phyloP scores from a whole-genome alignment of 169 alveolate genomes.

The Cyclospora cayetanensis region DNA sequence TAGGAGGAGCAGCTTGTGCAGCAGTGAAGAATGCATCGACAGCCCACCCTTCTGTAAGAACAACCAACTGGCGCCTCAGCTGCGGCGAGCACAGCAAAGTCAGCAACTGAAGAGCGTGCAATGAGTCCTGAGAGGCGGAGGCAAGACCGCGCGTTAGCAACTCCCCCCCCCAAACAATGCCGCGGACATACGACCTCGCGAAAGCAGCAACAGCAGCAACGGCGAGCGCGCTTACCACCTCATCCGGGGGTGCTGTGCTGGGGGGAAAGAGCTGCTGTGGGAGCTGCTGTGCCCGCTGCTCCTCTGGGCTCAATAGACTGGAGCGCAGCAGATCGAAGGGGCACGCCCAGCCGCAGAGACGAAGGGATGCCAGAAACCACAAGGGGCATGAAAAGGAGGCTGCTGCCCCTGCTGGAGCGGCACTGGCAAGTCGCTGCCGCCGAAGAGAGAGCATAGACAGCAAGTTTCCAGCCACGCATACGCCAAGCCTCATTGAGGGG shows the following conservation, averaged over 20 bases:
- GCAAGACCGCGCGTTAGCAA: too few relatives aligned
- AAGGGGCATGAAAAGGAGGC: background rate
- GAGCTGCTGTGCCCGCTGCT: slow-evolving; percentile 8
- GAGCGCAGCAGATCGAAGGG: background rate
- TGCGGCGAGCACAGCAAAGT: background rate
- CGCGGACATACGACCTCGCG: too few relatives aligned
- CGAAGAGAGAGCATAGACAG: background rate
- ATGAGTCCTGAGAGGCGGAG: too few relatives aligned
- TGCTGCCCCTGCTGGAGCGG: background rate
- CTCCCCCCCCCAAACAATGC: too few relatives aligned
- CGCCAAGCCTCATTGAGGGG: background rate
- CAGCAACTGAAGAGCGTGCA: too few relatives aligned
- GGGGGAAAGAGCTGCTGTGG: background rate
- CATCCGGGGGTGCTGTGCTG: background rate
- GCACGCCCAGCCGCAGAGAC: background rate
- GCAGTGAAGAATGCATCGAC: background rate
- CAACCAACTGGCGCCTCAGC: background rate
- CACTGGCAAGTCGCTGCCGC: background rate
- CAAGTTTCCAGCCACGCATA: background rate
- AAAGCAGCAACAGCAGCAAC: background rate
- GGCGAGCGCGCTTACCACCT: background rate
- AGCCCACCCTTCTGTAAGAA: background rate
- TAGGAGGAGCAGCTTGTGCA: background rate
- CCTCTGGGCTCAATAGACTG: background rate
- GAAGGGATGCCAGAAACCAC: background rate